A percentile compares a stretch with the other conserved stretches of the same genome.
Conservation (phyloP, 169 alveolate genomes). For the Cystoisospora suis region DNA sequence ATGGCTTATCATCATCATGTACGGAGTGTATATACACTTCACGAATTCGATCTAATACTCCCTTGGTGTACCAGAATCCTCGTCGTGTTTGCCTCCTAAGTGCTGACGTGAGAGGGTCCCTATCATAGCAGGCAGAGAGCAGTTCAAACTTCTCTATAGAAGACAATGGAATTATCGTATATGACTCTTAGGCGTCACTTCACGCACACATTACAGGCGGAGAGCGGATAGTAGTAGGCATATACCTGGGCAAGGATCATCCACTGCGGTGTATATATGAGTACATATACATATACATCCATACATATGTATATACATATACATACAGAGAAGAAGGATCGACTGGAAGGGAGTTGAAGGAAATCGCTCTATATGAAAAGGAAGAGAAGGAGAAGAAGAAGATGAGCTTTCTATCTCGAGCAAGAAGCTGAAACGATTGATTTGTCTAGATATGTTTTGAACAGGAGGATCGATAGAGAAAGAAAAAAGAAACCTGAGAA, state of each 20-base stretch:
- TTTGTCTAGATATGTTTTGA: not conserved
- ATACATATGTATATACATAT: no score
- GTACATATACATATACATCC: not conserved
- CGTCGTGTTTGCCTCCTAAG: not conserved
- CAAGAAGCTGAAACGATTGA: not conserved
- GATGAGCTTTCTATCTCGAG: not conserved
- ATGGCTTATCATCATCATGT: no score
- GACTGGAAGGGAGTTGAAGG: not conserved
- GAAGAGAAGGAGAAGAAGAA: not conserved
- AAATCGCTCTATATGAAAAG: not conserved
- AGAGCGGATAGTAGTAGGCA: not conserved
- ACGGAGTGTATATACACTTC: no score
- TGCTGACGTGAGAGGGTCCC: not conserved
- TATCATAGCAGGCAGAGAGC: not conserved
- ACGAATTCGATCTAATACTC: no score
- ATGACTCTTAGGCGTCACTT: no score
- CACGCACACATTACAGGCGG: no score
- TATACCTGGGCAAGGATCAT: not conserved
- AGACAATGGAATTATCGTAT: not conserved
- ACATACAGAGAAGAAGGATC: not conserved
- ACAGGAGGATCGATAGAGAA: no score
- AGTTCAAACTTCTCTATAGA: not conserved
- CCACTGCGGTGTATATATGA: not conserved
- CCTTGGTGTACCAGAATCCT: no score
- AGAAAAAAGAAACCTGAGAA: not conserved